Conservation (phyloP, 2,329 filamentous ascomycete species). For the Lojkania enalia region DNA sequence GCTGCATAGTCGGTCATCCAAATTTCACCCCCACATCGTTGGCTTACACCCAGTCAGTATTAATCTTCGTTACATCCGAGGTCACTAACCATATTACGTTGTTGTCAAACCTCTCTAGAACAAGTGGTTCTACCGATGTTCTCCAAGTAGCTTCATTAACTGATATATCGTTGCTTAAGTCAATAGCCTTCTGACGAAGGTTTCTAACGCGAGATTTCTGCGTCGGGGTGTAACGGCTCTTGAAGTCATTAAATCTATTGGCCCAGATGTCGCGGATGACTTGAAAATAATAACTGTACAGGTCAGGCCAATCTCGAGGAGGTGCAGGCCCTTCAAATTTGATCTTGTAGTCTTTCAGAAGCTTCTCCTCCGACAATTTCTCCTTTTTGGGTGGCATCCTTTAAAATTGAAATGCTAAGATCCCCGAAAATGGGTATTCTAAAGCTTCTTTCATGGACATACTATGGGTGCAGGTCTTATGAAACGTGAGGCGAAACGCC, state of each 20-base stretch:
- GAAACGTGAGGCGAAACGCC: too few relatives aligned
- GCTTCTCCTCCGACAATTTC: neutral
- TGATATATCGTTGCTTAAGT: constrained; percentile 4
- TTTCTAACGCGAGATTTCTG: neutral
- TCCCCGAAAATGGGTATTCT: neutral
- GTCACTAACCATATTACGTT: constrained; percentile 5
- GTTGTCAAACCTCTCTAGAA: constrained; percentile 9
- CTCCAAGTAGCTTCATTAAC: constrained; percentile 16
- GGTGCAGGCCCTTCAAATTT: constrained; percentile 12
- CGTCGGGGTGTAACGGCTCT: neutral
- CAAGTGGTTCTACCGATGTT: neutral
- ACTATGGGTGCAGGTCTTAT: too few relatives aligned
- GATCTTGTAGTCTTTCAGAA: constrained; percentile 7
- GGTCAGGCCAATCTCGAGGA: constrained; percentile 6
- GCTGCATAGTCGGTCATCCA: neutral
- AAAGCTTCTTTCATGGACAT: too few relatives aligned
- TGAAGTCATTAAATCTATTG: constrained; percentile 11
- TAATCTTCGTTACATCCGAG: neutral
- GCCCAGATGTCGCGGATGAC: constrained; percentile 10
- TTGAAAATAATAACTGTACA: constrained; percentile 11
- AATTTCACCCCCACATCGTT: constrained; percentile 1
- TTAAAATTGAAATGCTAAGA: neutral
- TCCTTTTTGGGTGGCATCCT: constrained; percentile 9
- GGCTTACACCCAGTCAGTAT: neutral
- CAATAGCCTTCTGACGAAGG: constrained; percentile 3